These are phyloP conservation scores for Torulaspora indica DNA, from an alignment of 805 yeast genomes.

Conservation along the genomic window DNA sequence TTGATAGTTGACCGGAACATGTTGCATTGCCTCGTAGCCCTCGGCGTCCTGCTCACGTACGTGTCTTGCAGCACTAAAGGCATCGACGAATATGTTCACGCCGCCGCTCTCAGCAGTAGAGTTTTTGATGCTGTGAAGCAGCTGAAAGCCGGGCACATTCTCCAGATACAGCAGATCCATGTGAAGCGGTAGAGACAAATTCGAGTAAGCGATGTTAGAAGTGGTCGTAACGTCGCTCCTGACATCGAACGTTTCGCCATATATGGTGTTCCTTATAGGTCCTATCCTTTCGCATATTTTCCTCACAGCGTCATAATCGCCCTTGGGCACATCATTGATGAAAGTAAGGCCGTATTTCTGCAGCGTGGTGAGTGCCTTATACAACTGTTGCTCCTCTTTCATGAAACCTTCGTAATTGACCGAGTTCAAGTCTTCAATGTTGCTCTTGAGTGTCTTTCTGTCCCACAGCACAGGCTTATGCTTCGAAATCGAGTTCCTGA, in stretches of 20 bases:
- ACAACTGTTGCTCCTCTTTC: conserved; percentile 35
- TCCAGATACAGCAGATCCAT: conserved; percentile 75
- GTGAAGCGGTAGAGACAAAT: conserved; percentile 61
- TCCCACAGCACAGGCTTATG: conserved; percentile 44
- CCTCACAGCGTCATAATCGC: conserved; percentile 36
- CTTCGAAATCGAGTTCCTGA: conserved; percentile 29
- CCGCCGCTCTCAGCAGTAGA: conserved; percentile 45
- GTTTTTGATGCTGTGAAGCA: conserved; percentile 56
- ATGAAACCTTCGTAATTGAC: conserved; percentile 42
- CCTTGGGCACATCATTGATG: conserved; percentile 50
- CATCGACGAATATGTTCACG: conserved; percentile 64
- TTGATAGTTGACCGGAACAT: conserved; percentile 64
- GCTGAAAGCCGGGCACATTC: conserved; percentile 75
- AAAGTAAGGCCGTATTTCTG: conserved; percentile 55
- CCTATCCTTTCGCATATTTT: conserved; percentile 54
- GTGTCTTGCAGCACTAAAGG: conserved; percentile 57
- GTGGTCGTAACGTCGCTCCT: conserved; percentile 46
- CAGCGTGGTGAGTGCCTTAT: conserved; percentile 41
- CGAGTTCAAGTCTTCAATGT: conserved; percentile 28
- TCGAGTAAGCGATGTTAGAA: conserved; percentile 66
- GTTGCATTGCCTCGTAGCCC: conserved; percentile 58
- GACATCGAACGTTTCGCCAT: conserved; percentile 69
- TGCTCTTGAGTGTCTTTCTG: conserved; percentile 18
- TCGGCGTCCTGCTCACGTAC: conserved; percentile 53
- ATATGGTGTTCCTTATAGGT: conserved; percentile 64